Evolutionary conservation across 2,329 filamentous ascomycete species (phyloP).

Genomic region (Pyrenophora graminea): DNA sequence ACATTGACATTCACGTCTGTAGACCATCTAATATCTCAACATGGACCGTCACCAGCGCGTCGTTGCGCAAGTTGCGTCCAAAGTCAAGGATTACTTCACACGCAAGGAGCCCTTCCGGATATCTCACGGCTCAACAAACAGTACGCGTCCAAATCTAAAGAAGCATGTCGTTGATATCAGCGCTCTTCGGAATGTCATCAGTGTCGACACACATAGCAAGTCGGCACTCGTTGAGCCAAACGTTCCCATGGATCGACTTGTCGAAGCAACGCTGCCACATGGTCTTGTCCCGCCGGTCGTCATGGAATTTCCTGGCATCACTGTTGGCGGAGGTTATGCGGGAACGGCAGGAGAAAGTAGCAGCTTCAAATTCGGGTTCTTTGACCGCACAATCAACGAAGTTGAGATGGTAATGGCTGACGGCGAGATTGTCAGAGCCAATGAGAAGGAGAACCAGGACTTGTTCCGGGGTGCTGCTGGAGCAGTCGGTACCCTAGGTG

Average conservation of each 20-base stretch:
- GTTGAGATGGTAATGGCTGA: slow-evolving; percentile 69
- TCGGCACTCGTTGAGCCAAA: slow-evolving; percentile 72
- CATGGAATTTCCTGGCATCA: slow-evolving; percentile 75
- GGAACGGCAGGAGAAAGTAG: slow-evolving; percentile 71
- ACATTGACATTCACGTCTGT: slow-evolving; percentile 20
- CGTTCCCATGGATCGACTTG: slow-evolving; percentile 68
- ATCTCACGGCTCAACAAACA: slow-evolving; percentile 77
- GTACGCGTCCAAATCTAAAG: slow-evolving; percentile 62
- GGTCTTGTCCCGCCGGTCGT: slow-evolving; percentile 67
- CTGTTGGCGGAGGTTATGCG: slow-evolving; percentile 69
- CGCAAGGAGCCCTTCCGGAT: slow-evolving; percentile 68
- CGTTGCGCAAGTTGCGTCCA: slow-evolving; percentile 52
- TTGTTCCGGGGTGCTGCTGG: slow-evolving; percentile 69
- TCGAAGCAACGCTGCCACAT: slow-evolving; percentile 60
- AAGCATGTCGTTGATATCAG: slow-evolving; percentile 67
- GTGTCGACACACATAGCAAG: slow-evolving; percentile 57
- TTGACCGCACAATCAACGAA: slow-evolving; percentile 64
- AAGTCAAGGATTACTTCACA: slow-evolving; percentile 56
- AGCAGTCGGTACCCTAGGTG: slow-evolving; percentile 68
- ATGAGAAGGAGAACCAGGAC: slow-evolving; percentile 59
- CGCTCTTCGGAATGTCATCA: slow-evolving; percentile 64
- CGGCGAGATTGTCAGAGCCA: slow-evolving; percentile 61
- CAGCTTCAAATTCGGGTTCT: slow-evolving; percentile 69
- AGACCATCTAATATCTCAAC: not conserved
- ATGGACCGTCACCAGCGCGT: slow-evolving; percentile 50